Percentiles rank a stretch among this genome's conserved stretches.
Conservation (phyloP, 2,329 filamentous ascomycete species). For the Dothiorella sarmentorum region DNA sequence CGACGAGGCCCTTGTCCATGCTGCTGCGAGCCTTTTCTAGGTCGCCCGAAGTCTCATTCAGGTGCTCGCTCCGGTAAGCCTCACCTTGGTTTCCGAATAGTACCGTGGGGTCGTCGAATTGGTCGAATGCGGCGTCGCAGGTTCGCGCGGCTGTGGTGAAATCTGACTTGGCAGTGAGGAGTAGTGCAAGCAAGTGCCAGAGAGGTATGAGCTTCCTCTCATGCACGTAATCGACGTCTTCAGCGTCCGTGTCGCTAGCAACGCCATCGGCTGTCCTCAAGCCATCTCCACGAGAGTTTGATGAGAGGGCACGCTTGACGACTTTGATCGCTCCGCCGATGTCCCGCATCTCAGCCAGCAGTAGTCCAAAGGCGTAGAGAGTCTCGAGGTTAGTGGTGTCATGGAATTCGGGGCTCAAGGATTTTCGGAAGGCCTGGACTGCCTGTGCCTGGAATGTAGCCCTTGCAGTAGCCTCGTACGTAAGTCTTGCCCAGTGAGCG, state of each 20-base stretch:
- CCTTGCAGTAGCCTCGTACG: constrained; percentile 69
- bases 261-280: constrained; percentile 32
- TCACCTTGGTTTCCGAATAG: constrained; percentile 62
- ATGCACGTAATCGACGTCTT: constrained; percentile 38
- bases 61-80: constrained; percentile 62
- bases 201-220: constrained; percentile 70
- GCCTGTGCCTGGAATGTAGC: constrained; percentile 74
- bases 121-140: constrained; percentile 87
- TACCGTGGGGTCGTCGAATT: constrained; percentile 70
- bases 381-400: constrained; percentile 69
- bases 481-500: constrained; percentile 81
- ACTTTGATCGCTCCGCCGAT: constrained; percentile 76
- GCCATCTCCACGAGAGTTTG: constrained; percentile 40
- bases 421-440: constrained; percentile 69
- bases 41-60: constrained; percentile 50
- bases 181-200: constrained; percentile 85
- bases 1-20: constrained; percentile 55
- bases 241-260: constrained; percentile 24
- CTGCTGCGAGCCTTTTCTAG: constrained; percentile 28
- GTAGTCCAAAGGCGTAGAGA: constrained; percentile 74
- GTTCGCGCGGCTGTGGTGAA: constrained; percentile 75
- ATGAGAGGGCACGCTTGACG: constrained; percentile 70
- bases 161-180: constrained; percentile 83
- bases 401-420: constrained; percentile 64
- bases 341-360: constrained; percentile 85